These are phyloP conservation scores for Hymenoscyphus infarciens DNA, from an alignment of 2,329 filamentous ascomycete species.

Conservation along the genomic window DNA sequence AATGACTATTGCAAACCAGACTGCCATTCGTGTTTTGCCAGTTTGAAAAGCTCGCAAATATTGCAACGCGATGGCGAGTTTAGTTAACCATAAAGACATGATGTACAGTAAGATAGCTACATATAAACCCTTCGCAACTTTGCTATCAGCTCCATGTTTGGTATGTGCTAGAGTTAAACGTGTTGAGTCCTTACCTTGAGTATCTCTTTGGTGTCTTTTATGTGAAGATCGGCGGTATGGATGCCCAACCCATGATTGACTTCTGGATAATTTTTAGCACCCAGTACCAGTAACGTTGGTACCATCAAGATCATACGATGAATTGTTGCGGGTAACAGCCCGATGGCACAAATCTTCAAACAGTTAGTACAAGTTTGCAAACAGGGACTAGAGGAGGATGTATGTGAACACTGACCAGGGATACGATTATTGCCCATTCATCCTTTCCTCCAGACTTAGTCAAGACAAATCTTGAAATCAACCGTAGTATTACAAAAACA, in stretches of 20 bases:
- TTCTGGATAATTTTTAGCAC: not conserved
- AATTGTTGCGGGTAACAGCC: not conserved
- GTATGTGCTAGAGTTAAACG: not conserved
- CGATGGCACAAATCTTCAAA: not conserved
- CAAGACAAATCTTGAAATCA: slow-evolving; percentile 1
- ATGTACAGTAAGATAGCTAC: slow-evolving; percentile 38
- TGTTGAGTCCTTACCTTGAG: not conserved
- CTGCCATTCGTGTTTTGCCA: slow-evolving; percentile 23
- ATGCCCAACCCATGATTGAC: not conserved
- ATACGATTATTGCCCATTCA: not conserved
- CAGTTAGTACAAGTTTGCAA: not conserved
- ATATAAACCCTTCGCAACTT: not conserved
- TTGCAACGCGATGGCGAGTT: slow-evolving; percentile 39
- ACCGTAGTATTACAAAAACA: slow-evolving; percentile 1
- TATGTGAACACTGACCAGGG: not conserved
- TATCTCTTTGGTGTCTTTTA: not conserved
- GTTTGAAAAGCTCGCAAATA: slow-evolving; percentile 39
- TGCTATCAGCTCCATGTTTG: not conserved
- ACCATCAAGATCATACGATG: not conserved
- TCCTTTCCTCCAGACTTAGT: slow-evolving; percentile 3
- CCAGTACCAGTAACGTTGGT: too few species aligned
- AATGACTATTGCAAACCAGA: slow-evolving; percentile 18
- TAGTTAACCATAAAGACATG: slow-evolving; percentile 35
- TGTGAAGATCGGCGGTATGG: not conserved
- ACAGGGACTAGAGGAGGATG: not conserved